Percentiles rank a stretch among this genome's conserved stretches.
These are phyloP conservation scores for Euphrasia arctica DNA, from an alignment of 305 asterid genomes.

Conservation along the genomic window DNA sequence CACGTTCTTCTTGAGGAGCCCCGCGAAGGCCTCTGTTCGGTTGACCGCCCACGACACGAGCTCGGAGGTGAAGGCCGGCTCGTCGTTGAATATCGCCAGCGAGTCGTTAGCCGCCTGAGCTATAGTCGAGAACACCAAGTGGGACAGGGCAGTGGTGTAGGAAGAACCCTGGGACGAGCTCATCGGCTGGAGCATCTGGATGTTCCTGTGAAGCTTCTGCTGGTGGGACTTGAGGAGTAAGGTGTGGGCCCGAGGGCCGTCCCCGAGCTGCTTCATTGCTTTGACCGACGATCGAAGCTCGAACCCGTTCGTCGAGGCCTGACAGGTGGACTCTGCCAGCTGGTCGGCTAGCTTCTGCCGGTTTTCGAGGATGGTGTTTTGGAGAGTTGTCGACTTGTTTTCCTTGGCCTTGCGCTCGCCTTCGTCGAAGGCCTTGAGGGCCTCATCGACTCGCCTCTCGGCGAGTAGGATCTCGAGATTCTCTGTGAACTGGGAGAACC, in stretches of 20 bases:
- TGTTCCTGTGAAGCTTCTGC: constrained; percentile 50
- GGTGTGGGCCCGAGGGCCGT: constrained; percentile 83
- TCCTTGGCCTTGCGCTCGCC: constrained; percentile 39
- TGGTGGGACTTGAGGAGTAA: constrained; percentile 70
- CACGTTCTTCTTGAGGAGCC: constrained; percentile 55
- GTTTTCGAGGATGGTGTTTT: constrained; percentile 47
- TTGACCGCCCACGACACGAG: constrained; percentile 82
- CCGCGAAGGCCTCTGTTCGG: constrained; percentile 58
- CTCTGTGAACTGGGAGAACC: constrained; percentile 58
- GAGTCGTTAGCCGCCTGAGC: constrained; percentile 91
- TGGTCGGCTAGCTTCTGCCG: constrained; percentile 71
- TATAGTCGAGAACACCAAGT: constrained; percentile 69
- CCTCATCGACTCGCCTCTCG: constrained; percentile 76
- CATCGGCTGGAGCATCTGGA: constrained; percentile 54
- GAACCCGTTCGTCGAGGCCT: constrained; percentile 56
- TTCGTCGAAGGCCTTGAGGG: constrained; percentile 62
- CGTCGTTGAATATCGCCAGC: constrained; percentile 65
- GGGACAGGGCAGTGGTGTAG: constrained; percentile 73
- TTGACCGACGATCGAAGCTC: constrained; percentile 75
- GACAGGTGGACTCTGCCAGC: constrained; percentile 70
- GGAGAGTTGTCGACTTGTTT: constrained; percentile 34
- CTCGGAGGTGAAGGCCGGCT: constrained; percentile 78
- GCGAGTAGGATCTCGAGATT: constrained; percentile 70
- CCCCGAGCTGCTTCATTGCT: constrained; percentile 75
- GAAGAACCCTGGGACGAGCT: constrained; percentile 56